Evolutionary conservation across 2,329 filamentous ascomycete species (phyloP).

Genomic region (Calonectria hongkongensis): DNA sequence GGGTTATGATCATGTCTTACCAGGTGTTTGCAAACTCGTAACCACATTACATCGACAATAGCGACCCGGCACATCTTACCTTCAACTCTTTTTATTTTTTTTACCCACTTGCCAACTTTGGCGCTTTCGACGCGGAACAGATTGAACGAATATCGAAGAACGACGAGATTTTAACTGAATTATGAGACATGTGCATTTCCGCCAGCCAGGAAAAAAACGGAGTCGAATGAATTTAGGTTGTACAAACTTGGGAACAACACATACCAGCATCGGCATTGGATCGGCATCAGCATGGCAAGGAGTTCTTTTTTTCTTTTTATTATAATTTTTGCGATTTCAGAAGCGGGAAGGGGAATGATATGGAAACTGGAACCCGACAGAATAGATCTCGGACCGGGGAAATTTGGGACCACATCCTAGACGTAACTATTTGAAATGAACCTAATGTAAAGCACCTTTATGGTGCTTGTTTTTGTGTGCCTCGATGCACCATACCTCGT

Average conservation of each 20-base stretch:
- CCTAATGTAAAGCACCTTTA: slow-evolving; percentile 20
- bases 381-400: background rate
- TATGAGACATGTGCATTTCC: slow-evolving; percentile 32
- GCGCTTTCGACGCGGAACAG: slow-evolving; percentile 15
- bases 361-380: background rate
- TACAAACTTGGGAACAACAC: slow-evolving; percentile 28
- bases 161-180: slow-evolving; percentile 20
- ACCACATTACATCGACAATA: background rate
- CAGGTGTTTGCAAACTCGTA: slow-evolving; percentile 74
- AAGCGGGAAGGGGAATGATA: slow-evolving; percentile 16
- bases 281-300: slow-evolving; percentile 24
- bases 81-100: background rate
- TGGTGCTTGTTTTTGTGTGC: slow-evolving; percentile 3
- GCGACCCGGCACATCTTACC: background rate
- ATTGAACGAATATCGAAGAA: slow-evolving; percentile 6
- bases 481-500: background rate
- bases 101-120: slow-evolving; percentile 2
- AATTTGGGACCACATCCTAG: slow-evolving; percentile 3
- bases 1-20: slow-evolving; percentile 81
- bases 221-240: slow-evolving; percentile 31
- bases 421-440: slow-evolving; percentile 9
- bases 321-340: background rate
- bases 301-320: slow-evolving; percentile 25
- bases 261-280: slow-evolving; percentile 31
- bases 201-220: slow-evolving; percentile 30